Conservation (phyloP, 192 early-diverging fungal species). For the Bifiguratus adelaidae region DNA sequence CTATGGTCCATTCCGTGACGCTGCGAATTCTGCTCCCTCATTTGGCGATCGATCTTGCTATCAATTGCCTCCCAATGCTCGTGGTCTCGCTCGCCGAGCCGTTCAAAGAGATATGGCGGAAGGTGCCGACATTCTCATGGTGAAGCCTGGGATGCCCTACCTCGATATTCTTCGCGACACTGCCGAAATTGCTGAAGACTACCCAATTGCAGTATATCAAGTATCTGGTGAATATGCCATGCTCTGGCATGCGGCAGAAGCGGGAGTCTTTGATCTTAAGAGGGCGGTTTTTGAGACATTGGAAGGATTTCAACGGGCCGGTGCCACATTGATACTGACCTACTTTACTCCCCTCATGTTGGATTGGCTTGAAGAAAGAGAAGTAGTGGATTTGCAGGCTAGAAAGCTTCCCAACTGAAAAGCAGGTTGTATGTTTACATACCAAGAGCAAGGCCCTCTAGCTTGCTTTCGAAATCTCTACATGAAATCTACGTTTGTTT, state of each 20-base stretch:
- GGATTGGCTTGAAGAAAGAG: constrained; percentile 69
- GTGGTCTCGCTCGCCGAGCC: constrained; percentile 87
- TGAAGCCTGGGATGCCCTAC: constrained; percentile 94
- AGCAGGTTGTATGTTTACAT: too few species aligned
- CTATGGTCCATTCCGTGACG: constrained; percentile 97
- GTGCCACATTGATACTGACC: constrained; percentile 87
- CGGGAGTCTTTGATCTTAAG: constrained; percentile 76
- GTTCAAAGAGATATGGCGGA: constrained; percentile 79
- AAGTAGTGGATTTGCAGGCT: neutral
- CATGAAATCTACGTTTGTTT: too few species aligned
- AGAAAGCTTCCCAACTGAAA: too few species aligned
- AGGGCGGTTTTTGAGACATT: constrained; percentile 81
- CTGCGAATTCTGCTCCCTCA: constrained; percentile 84
- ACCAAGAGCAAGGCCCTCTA: too few species aligned
- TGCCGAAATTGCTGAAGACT: constrained; percentile 60
- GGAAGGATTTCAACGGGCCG: constrained; percentile 74
- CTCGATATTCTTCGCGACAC: constrained; percentile 90
- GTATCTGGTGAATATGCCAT: constrained; percentile 83
- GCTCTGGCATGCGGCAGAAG: constrained; percentile 76
- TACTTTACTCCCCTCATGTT: constrained; percentile 93
- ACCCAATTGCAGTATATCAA: constrained; percentile 95
- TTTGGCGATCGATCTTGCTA: constrained; percentile 91
- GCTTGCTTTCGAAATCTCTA: too few species aligned
- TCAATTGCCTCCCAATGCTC: constrained; percentile 82
- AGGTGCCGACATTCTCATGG: constrained; percentile 96